A percentile compares a stretch with the other conserved stretches of the same genome.
These are phyloP conservation scores for Cicer yamashitae DNA, from an alignment of 306 rosid species.

Conservation along the genomic window DNA sequence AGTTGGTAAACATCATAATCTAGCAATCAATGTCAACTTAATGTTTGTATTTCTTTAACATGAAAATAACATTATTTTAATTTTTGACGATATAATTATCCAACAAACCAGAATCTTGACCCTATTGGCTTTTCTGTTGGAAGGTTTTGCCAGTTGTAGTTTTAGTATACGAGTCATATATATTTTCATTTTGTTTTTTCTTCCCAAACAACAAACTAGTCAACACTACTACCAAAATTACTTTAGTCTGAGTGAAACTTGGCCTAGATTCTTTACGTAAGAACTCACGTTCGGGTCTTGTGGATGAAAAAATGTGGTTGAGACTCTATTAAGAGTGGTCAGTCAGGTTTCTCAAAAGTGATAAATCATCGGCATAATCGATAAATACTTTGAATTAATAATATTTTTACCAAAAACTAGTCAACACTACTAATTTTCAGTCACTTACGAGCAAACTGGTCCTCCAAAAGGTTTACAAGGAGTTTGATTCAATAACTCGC, in stretches of 20 bases:
- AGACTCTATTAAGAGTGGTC: no score
- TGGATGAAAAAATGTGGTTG: no score
- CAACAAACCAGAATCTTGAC: conserved; percentile 39
- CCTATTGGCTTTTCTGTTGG: conserved; percentile 14
- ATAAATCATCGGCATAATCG: no score
- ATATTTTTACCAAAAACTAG: background rate
- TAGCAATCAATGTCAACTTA: conserved; percentile 36
- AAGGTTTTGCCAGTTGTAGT: conserved; percentile 40
- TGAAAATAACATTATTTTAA: background rate
- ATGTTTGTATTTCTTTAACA: conserved; percentile 7
- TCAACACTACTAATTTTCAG: conserved; percentile 4
- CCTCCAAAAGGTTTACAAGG: conserved; percentile 61
- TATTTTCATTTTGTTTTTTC: conserved; percentile 1
- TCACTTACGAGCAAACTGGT: conserved; percentile 92
- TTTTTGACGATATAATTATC: background rate
- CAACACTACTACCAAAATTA: background rate
- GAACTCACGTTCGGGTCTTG: no score
- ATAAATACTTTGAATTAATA: no score
- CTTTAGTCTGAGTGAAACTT: no score
- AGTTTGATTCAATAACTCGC: conserved; percentile 51
- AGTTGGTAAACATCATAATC: conserved; percentile 48
- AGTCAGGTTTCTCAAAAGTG: no score
- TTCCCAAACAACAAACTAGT: background rate
- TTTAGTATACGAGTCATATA: background rate
- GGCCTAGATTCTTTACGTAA: no score